phyloP scores from a whole-genome alignment of 495 filamentous ascomycete species.

The Daldinia loculata region DNA sequence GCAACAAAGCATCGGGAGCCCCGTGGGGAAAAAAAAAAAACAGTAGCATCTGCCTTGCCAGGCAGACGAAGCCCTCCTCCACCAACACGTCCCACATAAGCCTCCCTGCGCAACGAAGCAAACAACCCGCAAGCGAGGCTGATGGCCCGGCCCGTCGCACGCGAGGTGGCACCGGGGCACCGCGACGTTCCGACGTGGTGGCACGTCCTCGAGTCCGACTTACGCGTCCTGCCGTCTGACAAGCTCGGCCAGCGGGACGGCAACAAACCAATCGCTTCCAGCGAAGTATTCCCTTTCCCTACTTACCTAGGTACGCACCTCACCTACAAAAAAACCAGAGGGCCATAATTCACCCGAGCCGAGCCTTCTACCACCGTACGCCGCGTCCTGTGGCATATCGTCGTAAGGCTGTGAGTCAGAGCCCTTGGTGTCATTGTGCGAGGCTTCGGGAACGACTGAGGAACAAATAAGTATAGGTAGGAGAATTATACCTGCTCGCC shows the following conservation, averaged over 20 bases:
- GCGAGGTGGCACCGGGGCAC: background rate
- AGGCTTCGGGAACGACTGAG: constrained; percentile 1
- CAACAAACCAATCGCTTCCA: no score
- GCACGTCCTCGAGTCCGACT: constrained; percentile 1
- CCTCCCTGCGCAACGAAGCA: background rate
- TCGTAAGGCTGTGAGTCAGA: constrained; percentile 37
- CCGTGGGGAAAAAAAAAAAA: background rate
- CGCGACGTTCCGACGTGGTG: constrained; percentile 1
- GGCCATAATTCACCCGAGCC: background rate
- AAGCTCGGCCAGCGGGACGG: no score
- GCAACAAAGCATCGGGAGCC: background rate
- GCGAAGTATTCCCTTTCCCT: no score
- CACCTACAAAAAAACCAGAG: background rate
- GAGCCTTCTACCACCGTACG: constrained; percentile 14
- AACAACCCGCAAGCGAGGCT: constrained; percentile 1
- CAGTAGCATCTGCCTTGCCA: background rate
- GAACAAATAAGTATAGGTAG: background rate
- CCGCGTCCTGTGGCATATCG: background rate
- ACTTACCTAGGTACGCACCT: no score
- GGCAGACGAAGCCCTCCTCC: background rate
- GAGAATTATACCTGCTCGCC: background rate
- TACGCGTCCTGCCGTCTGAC: background rate
- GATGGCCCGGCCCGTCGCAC: constrained; percentile 1
- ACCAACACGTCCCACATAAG: background rate
- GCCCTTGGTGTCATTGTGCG: constrained; percentile 5